Evolutionary conservation across 202 grass and related monocot species (phyloP).

Genomic region (Carex arenaria): DNA sequence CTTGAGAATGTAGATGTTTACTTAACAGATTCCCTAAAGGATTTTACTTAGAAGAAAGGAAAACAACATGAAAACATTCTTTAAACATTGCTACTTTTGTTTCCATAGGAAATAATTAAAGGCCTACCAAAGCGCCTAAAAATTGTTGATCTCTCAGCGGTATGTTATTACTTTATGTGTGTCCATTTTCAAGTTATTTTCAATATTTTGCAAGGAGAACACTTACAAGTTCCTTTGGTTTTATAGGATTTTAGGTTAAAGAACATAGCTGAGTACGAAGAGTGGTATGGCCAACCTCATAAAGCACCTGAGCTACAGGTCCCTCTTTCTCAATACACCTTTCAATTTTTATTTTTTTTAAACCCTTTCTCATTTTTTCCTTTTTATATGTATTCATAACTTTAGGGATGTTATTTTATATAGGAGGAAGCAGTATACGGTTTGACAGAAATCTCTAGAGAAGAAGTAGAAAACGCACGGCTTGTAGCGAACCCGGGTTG

Average conservation of each 20-base stretch:
- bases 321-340: neutral
- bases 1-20: constrained; percentile 4
- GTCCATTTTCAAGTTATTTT: constrained; percentile 1
- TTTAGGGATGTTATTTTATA: constrained; percentile 17
- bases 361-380: neutral
- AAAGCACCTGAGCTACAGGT: constrained; percentile 93
- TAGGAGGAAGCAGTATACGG: constrained; percentile 90
- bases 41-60: neutral
- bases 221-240: neutral
- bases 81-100: constrained; percentile 10
- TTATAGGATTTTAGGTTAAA: constrained; percentile 78
- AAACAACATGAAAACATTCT: neutral
- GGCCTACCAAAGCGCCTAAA: constrained; percentile 64
- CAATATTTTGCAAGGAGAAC: neutral
- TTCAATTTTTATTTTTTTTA: neutral
- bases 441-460: constrained; percentile 71
- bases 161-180: constrained; percentile 30
- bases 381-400: constrained; percentile 19
- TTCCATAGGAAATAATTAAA: constrained; percentile 84
- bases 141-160: constrained; percentile 96
- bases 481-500: constrained; percentile 97
- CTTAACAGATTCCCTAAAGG: neutral
- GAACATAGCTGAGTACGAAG: constrained; percentile 71
- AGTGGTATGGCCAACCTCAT: constrained; percentile 94
- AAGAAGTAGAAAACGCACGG: constrained; percentile 60